phyloP scores from a whole-genome alignment of 139 green algal species.

The Closterium sp. region DNA sequence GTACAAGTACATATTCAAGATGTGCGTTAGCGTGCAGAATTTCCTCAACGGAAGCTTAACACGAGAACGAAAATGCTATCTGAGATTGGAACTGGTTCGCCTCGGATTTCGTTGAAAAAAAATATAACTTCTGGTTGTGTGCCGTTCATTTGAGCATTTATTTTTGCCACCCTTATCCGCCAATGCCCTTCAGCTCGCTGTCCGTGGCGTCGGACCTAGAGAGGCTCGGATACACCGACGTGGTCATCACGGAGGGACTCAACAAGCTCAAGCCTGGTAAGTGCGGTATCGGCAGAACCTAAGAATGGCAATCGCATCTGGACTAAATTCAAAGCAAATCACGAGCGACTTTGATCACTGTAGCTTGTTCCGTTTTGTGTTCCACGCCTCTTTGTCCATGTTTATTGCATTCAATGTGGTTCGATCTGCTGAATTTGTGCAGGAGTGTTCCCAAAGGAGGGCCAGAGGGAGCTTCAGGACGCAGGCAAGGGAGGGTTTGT shows the following conservation, averaged over 20 bases:
- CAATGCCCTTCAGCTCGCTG: background rate
- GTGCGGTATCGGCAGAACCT: too few relatives aligned
- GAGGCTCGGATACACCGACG: background rate
- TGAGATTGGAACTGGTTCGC: background rate
- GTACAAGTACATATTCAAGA: background rate
- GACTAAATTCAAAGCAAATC: background rate
- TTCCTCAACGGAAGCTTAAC: too few relatives aligned
- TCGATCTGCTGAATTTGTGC: background rate
- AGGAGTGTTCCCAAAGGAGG: conserved; percentile 36
- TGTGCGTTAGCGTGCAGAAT: background rate
- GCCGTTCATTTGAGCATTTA: background rate
- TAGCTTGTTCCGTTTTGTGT: too few relatives aligned
- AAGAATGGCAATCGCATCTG: background rate
- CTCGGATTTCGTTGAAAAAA: too few relatives aligned
- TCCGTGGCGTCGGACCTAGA: background rate
- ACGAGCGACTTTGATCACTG: too few relatives aligned
- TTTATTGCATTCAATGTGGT: too few relatives aligned
- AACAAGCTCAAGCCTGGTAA: background rate
- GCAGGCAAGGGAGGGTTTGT: conserved; percentile 38
- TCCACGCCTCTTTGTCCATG: too few relatives aligned
- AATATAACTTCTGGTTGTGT: too few relatives aligned
- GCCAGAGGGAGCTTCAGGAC: conserved; percentile 26
- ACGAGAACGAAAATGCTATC: background rate
- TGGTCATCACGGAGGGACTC: background rate
- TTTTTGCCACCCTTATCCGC: background rate